Percentiles rank a stretch among this genome's conserved stretches.
Conservation (phyloP, 306 rosid species). For the Oxytropis ochrocephala region DNA sequence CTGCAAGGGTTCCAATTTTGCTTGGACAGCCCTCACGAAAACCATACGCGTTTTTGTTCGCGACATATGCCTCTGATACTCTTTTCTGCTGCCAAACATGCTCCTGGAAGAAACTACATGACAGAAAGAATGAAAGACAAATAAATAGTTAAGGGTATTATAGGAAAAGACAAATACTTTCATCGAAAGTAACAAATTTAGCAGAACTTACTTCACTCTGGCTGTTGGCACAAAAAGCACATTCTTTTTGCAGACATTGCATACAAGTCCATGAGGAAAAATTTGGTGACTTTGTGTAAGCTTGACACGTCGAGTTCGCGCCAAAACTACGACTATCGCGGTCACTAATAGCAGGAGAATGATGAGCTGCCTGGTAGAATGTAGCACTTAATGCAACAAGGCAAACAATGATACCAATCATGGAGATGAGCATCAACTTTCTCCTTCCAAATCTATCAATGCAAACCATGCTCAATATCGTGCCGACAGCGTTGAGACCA, state of each 20-base stretch:
- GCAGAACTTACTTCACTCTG: conserved; percentile 33
- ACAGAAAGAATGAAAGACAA: neutral
- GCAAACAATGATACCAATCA: conserved; percentile 49
- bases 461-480: conserved; percentile 52
- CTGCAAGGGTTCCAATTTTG: conserved; percentile 59
- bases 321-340: conserved; percentile 56
- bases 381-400: conserved; percentile 42
- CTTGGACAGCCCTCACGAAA: conserved; percentile 73
- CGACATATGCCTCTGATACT: conserved; percentile 26
- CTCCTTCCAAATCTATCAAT: conserved; percentile 69
- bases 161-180: too few relatives aligned
- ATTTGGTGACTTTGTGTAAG: conserved; percentile 36
- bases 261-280: conserved; percentile 66
- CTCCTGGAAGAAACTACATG: conserved; percentile 57
- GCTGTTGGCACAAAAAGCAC: conserved; percentile 56
- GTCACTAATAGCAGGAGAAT: conserved; percentile 43
- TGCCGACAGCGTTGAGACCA: conserved; percentile 60
- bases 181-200: too few relatives aligned
- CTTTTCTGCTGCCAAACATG: conserved; percentile 54
- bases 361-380: conserved; percentile 45
- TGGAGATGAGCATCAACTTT: conserved; percentile 59
- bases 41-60: conserved; percentile 47
- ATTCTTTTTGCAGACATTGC: conserved; percentile 52
- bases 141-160: neutral
- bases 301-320: conserved; percentile 47